Evolutionary conservation across 192 early-diverging fungal species (phyloP).

Genomic region (Backusella luteola): DNA sequence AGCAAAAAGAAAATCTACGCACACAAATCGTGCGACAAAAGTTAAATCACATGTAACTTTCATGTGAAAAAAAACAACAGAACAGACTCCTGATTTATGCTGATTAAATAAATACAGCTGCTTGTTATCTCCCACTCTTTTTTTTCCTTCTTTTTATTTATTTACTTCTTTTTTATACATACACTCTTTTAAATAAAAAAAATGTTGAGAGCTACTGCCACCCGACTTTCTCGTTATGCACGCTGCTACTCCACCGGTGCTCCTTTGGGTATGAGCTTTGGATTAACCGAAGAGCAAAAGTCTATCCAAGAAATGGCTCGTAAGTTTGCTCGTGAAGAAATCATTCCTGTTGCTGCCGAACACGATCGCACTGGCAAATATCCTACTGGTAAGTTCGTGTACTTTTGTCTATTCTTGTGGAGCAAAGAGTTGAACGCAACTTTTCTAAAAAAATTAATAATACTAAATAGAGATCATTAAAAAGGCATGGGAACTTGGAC

Average conservation of each 20-base stretch:
- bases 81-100: neutral
- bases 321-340: constrained; percentile 86
- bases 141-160: neutral
- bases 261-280: constrained; percentile 48
- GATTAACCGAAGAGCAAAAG: constrained; percentile 78
- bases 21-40: neutral
- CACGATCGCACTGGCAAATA: constrained; percentile 95
- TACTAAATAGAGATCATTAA: constrained; percentile 64
- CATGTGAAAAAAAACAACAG: neutral
- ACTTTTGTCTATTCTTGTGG: neutral
- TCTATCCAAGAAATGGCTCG: constrained; percentile 87
- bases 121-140: neutral
- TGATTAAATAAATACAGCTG: neutral
- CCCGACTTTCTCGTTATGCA: neutral
- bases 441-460: neutral
- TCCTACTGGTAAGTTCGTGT: constrained; percentile 47
- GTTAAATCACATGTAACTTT: neutral
- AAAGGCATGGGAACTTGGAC: constrained; percentile 91
- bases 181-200: neutral
- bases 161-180: neutral
- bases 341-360: constrained; percentile 89
- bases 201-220: constrained; percentile 10
- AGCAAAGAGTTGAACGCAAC: neutral
- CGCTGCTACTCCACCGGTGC: constrained; percentile 12
- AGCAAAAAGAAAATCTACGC: neutral